These are phyloP conservation scores for Termitomyces sp. DNA, from an alignment of 768 basidiomycete species.

Conservation along the genomic window DNA sequence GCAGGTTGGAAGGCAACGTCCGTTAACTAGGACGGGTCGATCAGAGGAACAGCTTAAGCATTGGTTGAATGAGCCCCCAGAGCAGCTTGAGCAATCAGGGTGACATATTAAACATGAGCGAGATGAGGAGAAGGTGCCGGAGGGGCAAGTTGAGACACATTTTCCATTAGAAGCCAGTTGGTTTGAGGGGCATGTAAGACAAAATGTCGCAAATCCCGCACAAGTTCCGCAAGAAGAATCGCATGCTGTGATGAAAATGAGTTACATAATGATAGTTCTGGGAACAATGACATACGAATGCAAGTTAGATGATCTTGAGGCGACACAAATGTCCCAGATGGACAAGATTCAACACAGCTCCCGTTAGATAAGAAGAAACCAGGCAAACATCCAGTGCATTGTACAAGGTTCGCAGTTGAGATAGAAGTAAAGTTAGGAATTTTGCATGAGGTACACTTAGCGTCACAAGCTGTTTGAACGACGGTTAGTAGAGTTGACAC, in stretches of 20 bases:
- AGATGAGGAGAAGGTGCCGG: constrained; percentile 62
- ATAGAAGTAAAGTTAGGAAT: constrained; percentile 69
- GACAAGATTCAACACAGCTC: constrained; percentile 67
- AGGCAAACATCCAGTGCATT: constrained; percentile 78
- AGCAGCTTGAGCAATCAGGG: constrained; percentile 78
- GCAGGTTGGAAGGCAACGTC: constrained; percentile 77
- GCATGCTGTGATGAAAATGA: constrained; percentile 28
- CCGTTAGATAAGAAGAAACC: constrained; percentile 73
- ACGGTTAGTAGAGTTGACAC: neutral
- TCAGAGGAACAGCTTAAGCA: constrained; percentile 67
- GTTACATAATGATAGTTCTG: neutral
- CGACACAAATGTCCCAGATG: constrained; percentile 68
- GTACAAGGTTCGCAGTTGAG: constrained; percentile 60
- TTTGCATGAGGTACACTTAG: constrained; percentile 74
- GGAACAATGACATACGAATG: constrained; percentile 45
- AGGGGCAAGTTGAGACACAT: constrained; percentile 72
- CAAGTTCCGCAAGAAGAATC: constrained; percentile 67
- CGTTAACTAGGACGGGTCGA: constrained; percentile 69
- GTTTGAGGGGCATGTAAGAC: constrained; percentile 65
- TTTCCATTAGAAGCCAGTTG: constrained; percentile 67
- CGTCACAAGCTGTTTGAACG: constrained; percentile 56
- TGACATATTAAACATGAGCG: constrained; percentile 73
- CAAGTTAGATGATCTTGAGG: constrained; percentile 75
- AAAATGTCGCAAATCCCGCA: constrained; percentile 63
- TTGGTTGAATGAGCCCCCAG: constrained; percentile 68